Percentiles rank a stretch among this genome's conserved stretches.
These are phyloP conservation scores for Astrephomene gubernaculifera DNA, from an alignment of 139 green algal genomes.

Conservation along the genomic window DNA sequence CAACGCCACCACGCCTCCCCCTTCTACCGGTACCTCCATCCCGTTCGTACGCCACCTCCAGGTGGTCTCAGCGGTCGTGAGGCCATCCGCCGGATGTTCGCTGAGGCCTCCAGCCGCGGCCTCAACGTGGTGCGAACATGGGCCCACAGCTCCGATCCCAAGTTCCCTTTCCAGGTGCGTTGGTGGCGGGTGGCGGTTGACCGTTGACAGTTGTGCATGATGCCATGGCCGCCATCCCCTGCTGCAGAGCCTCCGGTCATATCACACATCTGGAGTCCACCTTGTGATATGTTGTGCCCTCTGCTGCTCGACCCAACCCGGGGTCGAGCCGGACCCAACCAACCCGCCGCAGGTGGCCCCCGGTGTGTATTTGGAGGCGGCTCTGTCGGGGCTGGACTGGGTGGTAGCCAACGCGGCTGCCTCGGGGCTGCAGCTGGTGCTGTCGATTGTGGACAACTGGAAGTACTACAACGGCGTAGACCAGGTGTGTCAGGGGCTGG, in stretches of 20 bases:
- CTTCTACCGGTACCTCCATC: too few relatives aligned
- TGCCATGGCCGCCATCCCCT: too few relatives aligned
- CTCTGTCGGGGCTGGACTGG: constrained; percentile 76
- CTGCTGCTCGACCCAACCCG: too few relatives aligned
- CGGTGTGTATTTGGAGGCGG: constrained; percentile 74
- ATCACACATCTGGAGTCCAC: too few relatives aligned
- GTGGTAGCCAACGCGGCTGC: constrained; percentile 69
- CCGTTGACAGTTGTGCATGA: too few relatives aligned
- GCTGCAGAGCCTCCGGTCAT: too few relatives aligned
- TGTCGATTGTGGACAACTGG: constrained; percentile 87
- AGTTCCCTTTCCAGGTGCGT: constrained; percentile 68
- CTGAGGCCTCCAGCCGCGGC: constrained; percentile 50
- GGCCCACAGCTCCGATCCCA: constrained; percentile 71
- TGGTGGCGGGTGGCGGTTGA: too few relatives aligned
- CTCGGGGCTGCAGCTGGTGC: constrained; percentile 66
- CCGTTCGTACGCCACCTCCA: too few relatives aligned
- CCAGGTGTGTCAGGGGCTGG: constrained; percentile 31
- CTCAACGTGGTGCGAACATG: constrained; percentile 78
- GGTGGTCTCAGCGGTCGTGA: constrained; percentile 42
- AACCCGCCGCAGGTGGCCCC: constrained; percentile 48
- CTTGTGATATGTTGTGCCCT: too few relatives aligned
- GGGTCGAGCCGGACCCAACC: too few relatives aligned
- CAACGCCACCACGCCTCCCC: too few relatives aligned
- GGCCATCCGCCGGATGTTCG: constrained; percentile 52
- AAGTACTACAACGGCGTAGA: constrained; percentile 74